Evolutionary conservation across 2,329 filamentous ascomycete species (phyloP).

Genomic region (Claviceps paspali): DNA sequence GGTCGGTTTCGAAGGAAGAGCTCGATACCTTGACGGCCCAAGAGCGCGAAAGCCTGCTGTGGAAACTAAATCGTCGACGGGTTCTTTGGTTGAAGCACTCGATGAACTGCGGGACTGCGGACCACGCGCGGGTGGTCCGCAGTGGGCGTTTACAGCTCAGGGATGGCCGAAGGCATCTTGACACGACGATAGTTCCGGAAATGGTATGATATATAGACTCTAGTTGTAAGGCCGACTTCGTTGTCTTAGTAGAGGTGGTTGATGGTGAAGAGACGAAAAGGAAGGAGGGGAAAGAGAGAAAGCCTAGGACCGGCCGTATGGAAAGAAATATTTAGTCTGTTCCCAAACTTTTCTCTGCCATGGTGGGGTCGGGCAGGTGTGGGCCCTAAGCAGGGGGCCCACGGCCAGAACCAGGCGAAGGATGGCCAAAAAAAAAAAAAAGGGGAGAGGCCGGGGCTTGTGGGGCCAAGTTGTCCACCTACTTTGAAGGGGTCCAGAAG

Average conservation of each 20-base stretch:
- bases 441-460: no score
- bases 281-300: slow-evolving; percentile 14
- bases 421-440: no score
- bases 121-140: slow-evolving; percentile 43
- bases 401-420: slow-evolving; percentile 3
- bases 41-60: slow-evolving; percentile 36
- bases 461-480: no score
- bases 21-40: slow-evolving; percentile 11
- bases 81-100: slow-evolving; percentile 37
- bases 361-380: slow-evolving; percentile 8
- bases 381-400: slow-evolving; percentile 4
- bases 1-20: slow-evolving; percentile 6
- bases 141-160: slow-evolving; percentile 88
- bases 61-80: slow-evolving; percentile 50
- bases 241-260: slow-evolving; percentile 36
- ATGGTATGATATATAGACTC: slow-evolving; percentile 19
- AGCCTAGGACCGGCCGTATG: slow-evolving; percentile 6
- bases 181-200: slow-evolving; percentile 53
- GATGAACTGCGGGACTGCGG: slow-evolving; percentile 78
- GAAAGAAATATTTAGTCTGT: slow-evolving; percentile 7
- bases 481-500: no score
- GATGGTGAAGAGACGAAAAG: slow-evolving; percentile 17
- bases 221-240: slow-evolving; percentile 40
- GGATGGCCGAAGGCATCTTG: slow-evolving; percentile 59
- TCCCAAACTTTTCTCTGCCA: slow-evolving; percentile 9